Conservation (phyloP, 805 yeast species). For the Ogataea dorogensis region DNA sequence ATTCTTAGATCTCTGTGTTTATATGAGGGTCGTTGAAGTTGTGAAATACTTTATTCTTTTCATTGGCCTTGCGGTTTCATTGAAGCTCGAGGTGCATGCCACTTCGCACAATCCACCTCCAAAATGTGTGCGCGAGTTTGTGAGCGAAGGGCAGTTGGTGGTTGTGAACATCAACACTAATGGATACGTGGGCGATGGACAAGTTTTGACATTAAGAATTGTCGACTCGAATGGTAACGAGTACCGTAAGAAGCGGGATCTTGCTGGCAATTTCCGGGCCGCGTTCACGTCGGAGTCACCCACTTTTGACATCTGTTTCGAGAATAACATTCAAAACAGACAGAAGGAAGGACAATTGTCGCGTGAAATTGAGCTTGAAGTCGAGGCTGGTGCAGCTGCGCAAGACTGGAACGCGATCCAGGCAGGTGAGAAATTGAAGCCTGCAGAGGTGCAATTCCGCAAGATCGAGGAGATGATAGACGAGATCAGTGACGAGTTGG, state of each 20-base stretch:
- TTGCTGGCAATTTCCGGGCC: constrained; percentile 67
- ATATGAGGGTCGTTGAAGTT: constrained; percentile 7
- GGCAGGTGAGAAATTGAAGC: constrained; percentile 89
- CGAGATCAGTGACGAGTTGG: constrained; percentile 77
- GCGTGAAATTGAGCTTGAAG: constrained; percentile 83
- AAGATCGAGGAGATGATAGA: constrained; percentile 81
- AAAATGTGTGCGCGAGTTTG: constrained; percentile 90
- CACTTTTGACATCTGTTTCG: constrained; percentile 89
- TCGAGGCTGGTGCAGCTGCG: constrained; percentile 95
- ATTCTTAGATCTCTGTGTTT: constrained; percentile 9
- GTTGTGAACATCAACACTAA: constrained; percentile 76
- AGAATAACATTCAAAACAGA: constrained; percentile 50
- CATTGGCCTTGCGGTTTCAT: constrained; percentile 15
- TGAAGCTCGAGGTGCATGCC: constrained; percentile 36
- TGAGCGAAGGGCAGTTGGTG: constrained; percentile 77
- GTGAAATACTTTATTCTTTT: constrained; percentile 6
- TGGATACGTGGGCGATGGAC: constrained; percentile 87
- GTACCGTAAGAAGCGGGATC: constrained; percentile 71
- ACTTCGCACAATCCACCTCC: constrained; percentile 40
- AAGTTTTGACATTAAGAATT: constrained; percentile 63
- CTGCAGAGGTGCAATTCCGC: constrained; percentile 86
- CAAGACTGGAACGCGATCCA: constrained; percentile 97
- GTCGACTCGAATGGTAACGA: constrained; percentile 84
- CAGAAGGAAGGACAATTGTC: constrained; percentile 41
- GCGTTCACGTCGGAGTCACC: constrained; percentile 83